Conservation (phyloP, 148 eudicot genomes). For the Camellia granthamiana region DNA sequence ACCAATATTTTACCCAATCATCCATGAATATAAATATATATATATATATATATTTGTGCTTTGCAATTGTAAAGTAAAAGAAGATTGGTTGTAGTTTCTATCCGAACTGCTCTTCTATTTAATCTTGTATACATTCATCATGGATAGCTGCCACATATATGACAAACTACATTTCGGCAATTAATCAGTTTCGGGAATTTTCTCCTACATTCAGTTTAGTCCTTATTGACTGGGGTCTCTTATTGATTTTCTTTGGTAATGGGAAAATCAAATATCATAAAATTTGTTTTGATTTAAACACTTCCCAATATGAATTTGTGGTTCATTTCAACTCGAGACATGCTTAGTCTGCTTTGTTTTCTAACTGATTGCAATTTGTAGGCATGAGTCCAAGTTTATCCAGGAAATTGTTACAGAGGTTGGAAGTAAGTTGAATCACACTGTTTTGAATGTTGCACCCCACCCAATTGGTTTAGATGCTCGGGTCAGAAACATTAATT, state of each 20-base stretch:
- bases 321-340: not conserved
- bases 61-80: no score
- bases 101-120: not conserved
- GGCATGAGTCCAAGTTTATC: conserved; percentile 9
- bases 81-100: not conserved
- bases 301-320: no score
- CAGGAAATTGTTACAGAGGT: conserved; percentile 7
- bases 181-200: not conserved
- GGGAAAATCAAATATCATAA: not conserved
- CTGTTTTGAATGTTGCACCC: conserved; percentile 2
- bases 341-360: not conserved
- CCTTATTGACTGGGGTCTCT: no score
- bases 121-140: not conserved
- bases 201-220: no score
- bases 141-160: not conserved
- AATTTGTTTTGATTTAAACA: not conserved
- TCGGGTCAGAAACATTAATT: conserved; percentile 5
- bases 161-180: not conserved
- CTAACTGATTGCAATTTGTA: not conserved
- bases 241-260: not conserved
- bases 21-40: no score
- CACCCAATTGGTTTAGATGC: conserved; percentile 3
- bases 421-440: conserved; percentile 2
- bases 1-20: no score
- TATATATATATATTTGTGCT: no score